These are phyloP conservation scores for Alisma plantagoaquatica DNA, from an alignment of 106 monocot genomes.

Conservation along the genomic window DNA sequence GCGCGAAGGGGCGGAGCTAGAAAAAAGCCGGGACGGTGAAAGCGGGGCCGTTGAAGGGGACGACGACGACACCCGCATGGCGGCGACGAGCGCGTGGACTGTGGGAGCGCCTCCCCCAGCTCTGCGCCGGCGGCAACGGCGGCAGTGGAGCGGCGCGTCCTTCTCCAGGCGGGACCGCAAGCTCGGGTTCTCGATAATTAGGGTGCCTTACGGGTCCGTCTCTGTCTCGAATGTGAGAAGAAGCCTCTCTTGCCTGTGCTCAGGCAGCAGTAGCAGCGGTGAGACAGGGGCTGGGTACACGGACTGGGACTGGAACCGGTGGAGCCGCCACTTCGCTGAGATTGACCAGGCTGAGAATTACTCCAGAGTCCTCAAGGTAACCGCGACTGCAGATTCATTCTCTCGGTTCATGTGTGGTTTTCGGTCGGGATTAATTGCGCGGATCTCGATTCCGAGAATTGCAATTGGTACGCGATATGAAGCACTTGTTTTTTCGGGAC, in stretches of 20 bases:
- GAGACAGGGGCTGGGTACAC: slow-evolving; percentile 5
- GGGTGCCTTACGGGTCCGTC: too few species aligned
- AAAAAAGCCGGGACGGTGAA: too few species aligned
- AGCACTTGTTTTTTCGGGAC: too few species aligned
- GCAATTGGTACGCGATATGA: too few species aligned
- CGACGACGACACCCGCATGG: neutral
- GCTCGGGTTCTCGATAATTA: neutral
- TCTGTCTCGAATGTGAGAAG: too few species aligned
- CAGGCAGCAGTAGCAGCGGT: neutral
- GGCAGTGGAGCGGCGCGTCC: neutral
- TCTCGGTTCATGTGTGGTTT: too few species aligned
- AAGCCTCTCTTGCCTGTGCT: neutral
- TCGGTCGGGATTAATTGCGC: too few species aligned
- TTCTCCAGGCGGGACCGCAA: neutral
- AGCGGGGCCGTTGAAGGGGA: too few species aligned
- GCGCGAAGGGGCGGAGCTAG: too few species aligned
- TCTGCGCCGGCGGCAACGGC: neutral
- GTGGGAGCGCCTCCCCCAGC: neutral
- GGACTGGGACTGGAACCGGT: slow-evolving; percentile 69
- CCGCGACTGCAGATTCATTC: neutral
- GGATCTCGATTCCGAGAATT: too few species aligned
- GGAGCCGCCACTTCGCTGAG: slow-evolving; percentile 72
- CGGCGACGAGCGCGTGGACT: neutral
- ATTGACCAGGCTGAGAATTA: slow-evolving; percentile 68
- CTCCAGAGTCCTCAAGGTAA: slow-evolving; percentile 55